Evolutionary conservation across 441 rosid species (phyloP).

Genomic region (Arabidopsis hybrid): DNA sequence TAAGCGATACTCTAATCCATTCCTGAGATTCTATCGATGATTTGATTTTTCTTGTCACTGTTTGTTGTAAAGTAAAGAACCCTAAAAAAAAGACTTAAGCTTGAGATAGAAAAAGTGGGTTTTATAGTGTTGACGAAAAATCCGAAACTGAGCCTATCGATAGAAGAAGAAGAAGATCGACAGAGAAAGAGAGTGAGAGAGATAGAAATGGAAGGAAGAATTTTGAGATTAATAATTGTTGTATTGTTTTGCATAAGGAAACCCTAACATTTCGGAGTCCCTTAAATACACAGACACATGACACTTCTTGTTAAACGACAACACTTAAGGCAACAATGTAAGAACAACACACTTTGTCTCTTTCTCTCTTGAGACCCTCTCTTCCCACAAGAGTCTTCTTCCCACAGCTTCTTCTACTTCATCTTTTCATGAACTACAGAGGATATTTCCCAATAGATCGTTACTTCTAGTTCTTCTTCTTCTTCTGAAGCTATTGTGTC

Average conservation of each 20-base stretch:
- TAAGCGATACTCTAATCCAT: slow-evolving; percentile 38
- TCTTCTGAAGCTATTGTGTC: slow-evolving; percentile 39
- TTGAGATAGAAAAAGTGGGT: slow-evolving; percentile 22
- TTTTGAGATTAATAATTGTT: neutral
- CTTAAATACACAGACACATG: neutral
- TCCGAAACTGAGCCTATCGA: neutral
- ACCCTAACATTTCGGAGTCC: neutral
- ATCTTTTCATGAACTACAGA: slow-evolving; percentile 40
- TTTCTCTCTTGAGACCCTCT: neutral
- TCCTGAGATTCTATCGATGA: slow-evolving; percentile 4
- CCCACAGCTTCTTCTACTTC: neutral
- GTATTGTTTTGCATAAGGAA: neutral
- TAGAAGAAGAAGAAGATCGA: neutral
- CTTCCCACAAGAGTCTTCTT: neutral
- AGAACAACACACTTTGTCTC: neutral
- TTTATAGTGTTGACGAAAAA: slow-evolving; percentile 27
- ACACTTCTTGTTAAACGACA: neutral
- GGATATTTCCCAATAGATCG: slow-evolving; percentile 52
- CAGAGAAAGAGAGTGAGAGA: neutral
- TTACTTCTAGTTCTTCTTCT: slow-evolving; percentile 31
- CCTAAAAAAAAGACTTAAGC: slow-evolving; percentile 38
- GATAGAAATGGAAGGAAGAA: neutral
- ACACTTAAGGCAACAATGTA: neutral
- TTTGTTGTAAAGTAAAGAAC: slow-evolving; percentile 8
- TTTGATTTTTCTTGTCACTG: slow-evolving; percentile 34